A percentile compares a stretch with the other conserved stretches of the same genome.
phyloP scores from a whole-genome alignment of 2,329 filamentous ascomycete genomes.

The Cryphonectria carpinicola region DNA sequence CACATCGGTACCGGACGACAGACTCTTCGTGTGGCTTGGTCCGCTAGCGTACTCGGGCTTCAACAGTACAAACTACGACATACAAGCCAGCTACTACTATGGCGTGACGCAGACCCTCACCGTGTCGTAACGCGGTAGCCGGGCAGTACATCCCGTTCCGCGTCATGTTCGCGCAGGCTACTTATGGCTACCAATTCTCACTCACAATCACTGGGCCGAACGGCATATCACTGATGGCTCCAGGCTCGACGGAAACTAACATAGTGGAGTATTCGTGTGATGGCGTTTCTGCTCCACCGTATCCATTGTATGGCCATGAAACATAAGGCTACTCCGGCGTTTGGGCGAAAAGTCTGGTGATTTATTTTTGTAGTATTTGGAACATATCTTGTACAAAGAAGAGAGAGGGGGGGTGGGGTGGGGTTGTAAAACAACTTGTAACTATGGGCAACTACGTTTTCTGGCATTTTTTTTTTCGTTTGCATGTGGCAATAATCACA shows the following conservation, averaged over 20 bases:
- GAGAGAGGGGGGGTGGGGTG: too few relatives aligned
- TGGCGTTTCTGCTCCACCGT: neutral
- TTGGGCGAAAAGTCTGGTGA: neutral
- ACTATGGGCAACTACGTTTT: neutral
- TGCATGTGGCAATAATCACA: neutral
- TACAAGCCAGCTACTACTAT: neutral
- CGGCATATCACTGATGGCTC: neutral
- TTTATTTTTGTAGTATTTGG: neutral
- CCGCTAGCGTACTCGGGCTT: slow-evolving; percentile 1
- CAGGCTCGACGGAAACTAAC: neutral
- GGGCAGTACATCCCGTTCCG: slow-evolving; percentile 10
- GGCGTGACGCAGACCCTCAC: neutral
- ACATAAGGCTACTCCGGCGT: neutral
- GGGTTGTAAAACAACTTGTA: neutral
- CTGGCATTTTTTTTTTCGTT: neutral
- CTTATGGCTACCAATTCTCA: neutral
- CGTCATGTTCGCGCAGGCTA: slow-evolving; percentile 10
- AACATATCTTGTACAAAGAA: neutral
- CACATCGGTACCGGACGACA: slow-evolving; percentile 4
- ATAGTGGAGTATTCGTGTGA: slow-evolving; percentile 7
- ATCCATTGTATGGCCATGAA: neutral
- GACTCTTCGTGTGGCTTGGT: slow-evolving; percentile 6
- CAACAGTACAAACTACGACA: slow-evolving; percentile 7
- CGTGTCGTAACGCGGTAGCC: neutral
- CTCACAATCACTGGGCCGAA: slow-evolving; percentile 6